A percentile compares a stretch with the other conserved stretches of the same genome.
phyloP scores from a whole-genome alignment of 2,329 filamentous ascomycete species.

The Myriosclerotinia scirpicola region DNA sequence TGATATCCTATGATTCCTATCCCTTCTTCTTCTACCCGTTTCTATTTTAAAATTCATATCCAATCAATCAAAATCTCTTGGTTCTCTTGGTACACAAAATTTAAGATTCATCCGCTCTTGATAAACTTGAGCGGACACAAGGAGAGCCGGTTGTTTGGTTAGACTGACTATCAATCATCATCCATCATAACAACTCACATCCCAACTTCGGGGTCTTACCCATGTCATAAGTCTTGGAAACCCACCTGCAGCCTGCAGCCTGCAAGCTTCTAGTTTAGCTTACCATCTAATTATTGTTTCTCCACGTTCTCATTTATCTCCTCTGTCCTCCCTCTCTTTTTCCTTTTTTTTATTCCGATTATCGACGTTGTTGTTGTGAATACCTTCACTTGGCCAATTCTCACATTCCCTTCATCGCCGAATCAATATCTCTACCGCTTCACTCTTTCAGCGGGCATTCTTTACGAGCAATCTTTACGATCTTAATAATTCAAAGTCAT shows the following conservation, averaged over 20 bases:
- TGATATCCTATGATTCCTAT: neutral
- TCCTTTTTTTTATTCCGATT: constrained; percentile 24
- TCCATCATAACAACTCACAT: neutral
- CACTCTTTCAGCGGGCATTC: constrained; percentile 88
- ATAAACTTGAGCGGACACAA: neutral
- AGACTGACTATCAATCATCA: constrained; percentile 14
- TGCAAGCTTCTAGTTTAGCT: neutral
- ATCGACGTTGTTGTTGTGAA: constrained; percentile 25
- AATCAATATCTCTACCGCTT: constrained; percentile 64
- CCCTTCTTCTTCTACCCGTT: neutral
- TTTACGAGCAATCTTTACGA: constrained; percentile 30
- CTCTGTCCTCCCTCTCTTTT: constrained; percentile 36
- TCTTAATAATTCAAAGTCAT: constrained; percentile 4
- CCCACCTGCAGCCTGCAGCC: neutral
- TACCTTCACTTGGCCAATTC: constrained; percentile 47
- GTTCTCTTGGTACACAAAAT: constrained; percentile 11
- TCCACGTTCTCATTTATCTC: constrained; percentile 18
- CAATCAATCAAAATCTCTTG: constrained; percentile 12
- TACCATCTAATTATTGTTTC: constrained; percentile 12
- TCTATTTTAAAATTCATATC: neutral
- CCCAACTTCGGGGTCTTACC: constrained; percentile 15
- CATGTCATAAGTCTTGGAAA: constrained; percentile 18
- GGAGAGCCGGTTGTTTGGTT: neutral
- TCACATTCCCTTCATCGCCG: constrained; percentile 48
- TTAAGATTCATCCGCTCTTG: constrained; percentile 10